Evolutionary conservation across 164 flowering plant species (phyloP).

Genomic region (Echeveria elegans): DNA sequence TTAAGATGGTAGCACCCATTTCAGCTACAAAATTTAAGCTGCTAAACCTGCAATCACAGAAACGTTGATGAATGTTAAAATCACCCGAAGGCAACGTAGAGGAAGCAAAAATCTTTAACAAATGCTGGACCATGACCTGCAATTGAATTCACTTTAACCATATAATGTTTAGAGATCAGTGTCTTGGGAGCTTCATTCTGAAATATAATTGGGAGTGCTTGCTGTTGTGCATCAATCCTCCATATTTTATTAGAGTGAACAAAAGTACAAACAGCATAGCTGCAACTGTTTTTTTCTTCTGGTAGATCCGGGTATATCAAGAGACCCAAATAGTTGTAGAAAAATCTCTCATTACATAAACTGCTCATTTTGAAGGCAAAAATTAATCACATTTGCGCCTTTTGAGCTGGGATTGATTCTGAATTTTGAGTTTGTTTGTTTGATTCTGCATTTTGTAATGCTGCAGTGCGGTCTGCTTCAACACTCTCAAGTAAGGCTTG

Average conservation of each 20-base stretch:
- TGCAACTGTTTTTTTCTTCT: background rate
- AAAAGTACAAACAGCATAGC: background rate
- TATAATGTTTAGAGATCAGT: background rate
- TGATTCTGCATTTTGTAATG: background rate
- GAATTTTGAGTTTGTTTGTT: background rate
- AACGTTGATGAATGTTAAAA: background rate
- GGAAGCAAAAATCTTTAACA: background rate
- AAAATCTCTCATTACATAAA: background rate
- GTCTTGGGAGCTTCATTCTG: background rate
- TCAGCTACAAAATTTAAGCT: background rate
- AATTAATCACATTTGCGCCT: background rate
- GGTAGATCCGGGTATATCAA: background rate
- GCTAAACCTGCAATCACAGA: background rate
- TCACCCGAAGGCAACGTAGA: background rate
- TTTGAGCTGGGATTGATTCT: background rate
- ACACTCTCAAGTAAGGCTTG: constrained; percentile 6
- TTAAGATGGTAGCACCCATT: no score
- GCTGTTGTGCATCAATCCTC: background rate
- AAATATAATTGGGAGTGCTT: background rate
- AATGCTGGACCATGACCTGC: background rate
- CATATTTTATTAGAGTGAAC: background rate
- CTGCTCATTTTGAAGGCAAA: background rate
- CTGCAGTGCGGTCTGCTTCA: background rate
- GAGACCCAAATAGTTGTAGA: background rate
- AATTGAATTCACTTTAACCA: background rate